Evolutionary conservation across 805 yeast genomes (phyloP).

Genomic region (Sporopachydermia quercuum): DNA sequence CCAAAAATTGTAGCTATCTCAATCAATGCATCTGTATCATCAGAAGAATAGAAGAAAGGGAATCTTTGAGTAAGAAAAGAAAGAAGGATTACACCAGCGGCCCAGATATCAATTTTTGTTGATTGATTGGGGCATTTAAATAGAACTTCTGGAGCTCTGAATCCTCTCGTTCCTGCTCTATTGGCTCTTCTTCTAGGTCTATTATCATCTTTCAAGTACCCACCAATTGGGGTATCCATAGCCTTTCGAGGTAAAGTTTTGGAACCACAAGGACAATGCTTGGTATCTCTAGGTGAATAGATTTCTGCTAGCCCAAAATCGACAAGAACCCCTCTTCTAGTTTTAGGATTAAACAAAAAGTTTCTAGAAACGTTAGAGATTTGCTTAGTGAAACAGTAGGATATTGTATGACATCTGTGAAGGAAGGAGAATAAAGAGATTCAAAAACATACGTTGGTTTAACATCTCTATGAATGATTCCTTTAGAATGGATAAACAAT

Average conservation of each 20-base stretch:
- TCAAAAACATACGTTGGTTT: conserved; percentile 67
- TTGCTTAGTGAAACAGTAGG: conserved; percentile 27
- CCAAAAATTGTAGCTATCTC: conserved; percentile 81
- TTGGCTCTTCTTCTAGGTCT: conserved; percentile 87
- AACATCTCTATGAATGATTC: conserved; percentile 83
- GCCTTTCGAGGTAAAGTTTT: conserved; percentile 13
- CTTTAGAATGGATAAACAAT: conserved; percentile 49
- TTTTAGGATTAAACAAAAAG: conserved; percentile 51
- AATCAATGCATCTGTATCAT: conserved; percentile 81
- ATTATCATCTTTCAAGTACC: conserved; percentile 77
- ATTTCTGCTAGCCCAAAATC: conserved; percentile 89
- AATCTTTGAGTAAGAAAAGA: conserved; percentile 68
- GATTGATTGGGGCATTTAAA: conserved; percentile 76
- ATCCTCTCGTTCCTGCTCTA: conserved; percentile 93
- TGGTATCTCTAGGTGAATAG: conserved; percentile 14
- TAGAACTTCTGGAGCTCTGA: conserved; percentile 86
- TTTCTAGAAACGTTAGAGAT: conserved; percentile 33
- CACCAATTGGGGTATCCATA: conserved; percentile 26
- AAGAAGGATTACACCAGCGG: conserved; percentile 77
- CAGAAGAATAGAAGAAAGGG: conserved; percentile 89
- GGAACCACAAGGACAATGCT: conserved; percentile 11
- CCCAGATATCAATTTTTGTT: conserved; percentile 75
- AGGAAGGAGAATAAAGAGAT: conserved; percentile 26
- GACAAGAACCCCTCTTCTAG: conserved; percentile 64
- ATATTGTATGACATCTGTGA: conserved; percentile 41